Percentiles rank a stretch among this genome's conserved stretches.
These are phyloP conservation scores for Rhodosporidiobolus odoratus DNA, from an alignment of 768 basidiomycete genomes.

Conservation along the genomic window DNA sequence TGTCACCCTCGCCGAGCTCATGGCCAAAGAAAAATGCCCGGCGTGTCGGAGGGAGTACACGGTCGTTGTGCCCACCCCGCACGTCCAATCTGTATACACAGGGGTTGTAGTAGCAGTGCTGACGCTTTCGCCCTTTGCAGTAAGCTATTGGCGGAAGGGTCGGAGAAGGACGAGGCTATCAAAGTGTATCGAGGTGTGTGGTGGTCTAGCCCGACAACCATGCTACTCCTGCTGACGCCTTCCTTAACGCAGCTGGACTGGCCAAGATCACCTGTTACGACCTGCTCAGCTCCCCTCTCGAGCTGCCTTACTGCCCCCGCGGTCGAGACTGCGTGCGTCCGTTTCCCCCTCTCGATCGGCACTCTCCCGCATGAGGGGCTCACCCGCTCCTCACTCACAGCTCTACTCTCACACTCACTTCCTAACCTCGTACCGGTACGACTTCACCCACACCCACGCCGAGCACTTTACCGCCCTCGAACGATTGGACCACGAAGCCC, in stretches of 20 bases:
- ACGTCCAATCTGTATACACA: not conserved
- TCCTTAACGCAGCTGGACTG: not conserved
- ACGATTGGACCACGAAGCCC: not conserved
- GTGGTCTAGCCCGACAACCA: no score
- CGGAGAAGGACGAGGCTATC: not conserved
- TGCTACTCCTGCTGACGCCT: not conserved
- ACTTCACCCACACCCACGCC: not conserved
- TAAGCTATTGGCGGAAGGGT: not conserved
- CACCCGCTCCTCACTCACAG: not conserved
- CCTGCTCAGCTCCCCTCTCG: not conserved
- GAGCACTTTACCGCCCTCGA: not conserved
- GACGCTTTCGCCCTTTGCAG: not conserved
- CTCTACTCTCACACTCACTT: constrained; percentile 1
- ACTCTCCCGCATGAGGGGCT: no score
- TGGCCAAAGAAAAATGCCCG: not conserved
- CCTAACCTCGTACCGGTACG: not conserved
- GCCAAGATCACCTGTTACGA: not conserved
- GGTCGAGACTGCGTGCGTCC: constrained; percentile 6
- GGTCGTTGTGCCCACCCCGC: not conserved
- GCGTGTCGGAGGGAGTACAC: not conserved
- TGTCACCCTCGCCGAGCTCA: not conserved
- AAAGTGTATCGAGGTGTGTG: not conserved
- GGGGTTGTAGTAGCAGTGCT: not conserved
- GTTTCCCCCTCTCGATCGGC: not conserved
- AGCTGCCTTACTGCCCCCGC: not conserved